These are phyloP conservation scores for Aspergillus saccharolyticus DNA, from an alignment of 495 filamentous ascomycete genomes.

Conservation along the genomic window DNA sequence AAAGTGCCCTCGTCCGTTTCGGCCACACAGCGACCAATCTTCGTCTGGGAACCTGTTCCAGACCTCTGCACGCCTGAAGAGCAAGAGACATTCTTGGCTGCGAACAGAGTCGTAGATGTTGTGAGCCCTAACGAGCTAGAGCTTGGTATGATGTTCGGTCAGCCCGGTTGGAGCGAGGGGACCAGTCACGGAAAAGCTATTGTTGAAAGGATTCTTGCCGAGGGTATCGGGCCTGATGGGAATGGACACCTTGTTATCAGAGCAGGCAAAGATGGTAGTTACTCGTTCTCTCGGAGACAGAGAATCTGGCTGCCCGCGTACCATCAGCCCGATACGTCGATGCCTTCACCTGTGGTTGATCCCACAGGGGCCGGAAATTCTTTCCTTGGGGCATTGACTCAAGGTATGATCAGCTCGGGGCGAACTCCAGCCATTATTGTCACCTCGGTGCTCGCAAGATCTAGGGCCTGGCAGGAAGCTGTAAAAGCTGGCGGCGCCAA, in stretches of 20 bases:
- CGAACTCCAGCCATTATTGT: conserved; percentile 34
- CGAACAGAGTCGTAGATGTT: conserved; percentile 70
- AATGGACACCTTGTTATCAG: conserved; percentile 48
- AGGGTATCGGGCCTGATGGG: conserved; percentile 42
- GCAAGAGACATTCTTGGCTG: conserved; percentile 64
- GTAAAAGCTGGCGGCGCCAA: conserved; percentile 22
- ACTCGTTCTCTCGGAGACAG: conserved; percentile 36
- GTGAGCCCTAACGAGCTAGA: conserved; percentile 88
- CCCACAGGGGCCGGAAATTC: conserved; percentile 95
- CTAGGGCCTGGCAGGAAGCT: conserved; percentile 28
- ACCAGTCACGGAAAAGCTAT: conserved; percentile 46
- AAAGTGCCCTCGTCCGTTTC: conserved; percentile 21
- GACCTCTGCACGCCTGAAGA: conserved; percentile 77
- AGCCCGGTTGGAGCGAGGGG: conserved; percentile 45
- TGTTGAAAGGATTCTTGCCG: conserved; percentile 53
- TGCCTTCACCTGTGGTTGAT: conserved; percentile 62
- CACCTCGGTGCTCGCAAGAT: conserved; percentile 29
- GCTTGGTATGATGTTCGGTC: conserved; percentile 72
- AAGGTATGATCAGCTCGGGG: conserved; percentile 61
- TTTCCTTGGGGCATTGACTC: conserved; percentile 78
- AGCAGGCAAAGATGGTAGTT: conserved; percentile 57
- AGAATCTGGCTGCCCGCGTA: conserved; percentile 53
- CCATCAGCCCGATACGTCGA: conserved; percentile 37
- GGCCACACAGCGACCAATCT: conserved; percentile 50
- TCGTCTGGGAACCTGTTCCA: conserved; percentile 95